phyloP scores from a whole-genome alignment of 2,329 filamentous ascomycete genomes.

The Chrysoporthe cubensis region DNA sequence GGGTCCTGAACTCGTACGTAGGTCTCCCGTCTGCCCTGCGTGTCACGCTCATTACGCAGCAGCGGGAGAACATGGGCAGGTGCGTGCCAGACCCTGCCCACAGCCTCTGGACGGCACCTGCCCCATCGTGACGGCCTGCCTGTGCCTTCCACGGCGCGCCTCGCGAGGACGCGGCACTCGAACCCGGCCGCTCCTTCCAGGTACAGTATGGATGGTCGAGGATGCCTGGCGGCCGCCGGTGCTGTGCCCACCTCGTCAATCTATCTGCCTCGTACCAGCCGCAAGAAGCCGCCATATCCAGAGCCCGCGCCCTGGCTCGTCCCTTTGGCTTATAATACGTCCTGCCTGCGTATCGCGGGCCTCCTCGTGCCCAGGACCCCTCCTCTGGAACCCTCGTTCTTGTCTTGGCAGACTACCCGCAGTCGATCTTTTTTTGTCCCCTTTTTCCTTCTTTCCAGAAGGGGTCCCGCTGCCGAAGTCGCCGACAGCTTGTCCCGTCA shows the following conservation, averaged over 20 bases:
- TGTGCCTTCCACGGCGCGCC: neutral
- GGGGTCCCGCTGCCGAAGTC: neutral
- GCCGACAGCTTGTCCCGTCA: neutral
- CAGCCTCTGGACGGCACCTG: neutral
- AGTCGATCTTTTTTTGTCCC: neutral
- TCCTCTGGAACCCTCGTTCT: constrained; percentile 4
- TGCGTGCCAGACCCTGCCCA: neutral
- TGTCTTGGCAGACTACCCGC: neutral
- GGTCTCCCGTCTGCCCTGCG: too few relatives aligned
- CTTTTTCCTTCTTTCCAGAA: neutral
- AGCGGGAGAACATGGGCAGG: neutral
- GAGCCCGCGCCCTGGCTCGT: neutral
- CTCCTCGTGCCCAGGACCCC: constrained; percentile 1
- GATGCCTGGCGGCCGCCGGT: neutral
- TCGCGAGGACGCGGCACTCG: too few relatives aligned
- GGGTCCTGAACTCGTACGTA: too few relatives aligned
- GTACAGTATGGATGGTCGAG: constrained; percentile 12
- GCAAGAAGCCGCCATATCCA: neutral
- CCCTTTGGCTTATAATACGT: constrained; percentile 3
- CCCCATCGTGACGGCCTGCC: neutral
- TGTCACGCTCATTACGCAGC: neutral
- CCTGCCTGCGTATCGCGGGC: neutral
- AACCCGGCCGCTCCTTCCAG: constrained; percentile 5
- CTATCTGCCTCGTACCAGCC: neutral
- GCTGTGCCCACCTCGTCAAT: neutral